A percentile compares a stretch with the other conserved stretches of the same genome.
Evolutionary conservation across 2,329 filamentous ascomycete genomes (phyloP).

Genomic region (Botrytis fabae): DNA sequence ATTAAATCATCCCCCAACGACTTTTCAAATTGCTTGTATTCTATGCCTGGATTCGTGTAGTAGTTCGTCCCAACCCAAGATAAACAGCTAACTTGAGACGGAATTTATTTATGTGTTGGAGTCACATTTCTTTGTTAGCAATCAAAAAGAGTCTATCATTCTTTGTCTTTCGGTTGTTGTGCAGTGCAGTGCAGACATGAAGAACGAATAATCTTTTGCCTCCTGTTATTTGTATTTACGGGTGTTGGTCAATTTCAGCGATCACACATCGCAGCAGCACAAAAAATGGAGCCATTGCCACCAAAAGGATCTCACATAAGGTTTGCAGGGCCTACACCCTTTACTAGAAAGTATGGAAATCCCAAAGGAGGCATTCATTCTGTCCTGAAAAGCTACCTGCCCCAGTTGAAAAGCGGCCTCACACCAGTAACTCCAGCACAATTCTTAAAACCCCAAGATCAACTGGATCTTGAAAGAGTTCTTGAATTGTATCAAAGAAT

Average conservation of each 20-base stretch:
- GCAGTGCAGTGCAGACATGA: not conserved
- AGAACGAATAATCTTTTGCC: not conserved
- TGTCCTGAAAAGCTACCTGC: not conserved
- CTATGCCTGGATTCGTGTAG: too few species aligned
- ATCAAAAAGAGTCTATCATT: not conserved
- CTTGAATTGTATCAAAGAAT: slow-evolving; percentile 6
- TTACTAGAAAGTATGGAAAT: slow-evolving; percentile 8
- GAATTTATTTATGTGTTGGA: not conserved
- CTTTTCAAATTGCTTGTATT: too few species aligned
- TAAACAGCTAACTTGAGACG: not conserved
- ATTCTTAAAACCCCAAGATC: not conserved
- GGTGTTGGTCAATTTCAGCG: not conserved
- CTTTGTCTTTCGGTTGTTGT: not conserved
- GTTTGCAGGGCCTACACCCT: not conserved
- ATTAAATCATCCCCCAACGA: too few species aligned
- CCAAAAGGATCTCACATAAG: not conserved
- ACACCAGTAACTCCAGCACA: slow-evolving; percentile 4
- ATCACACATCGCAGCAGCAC: not conserved
- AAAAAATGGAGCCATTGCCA: not conserved
- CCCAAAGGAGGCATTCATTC: slow-evolving; percentile 9
- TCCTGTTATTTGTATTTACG: too few species aligned
- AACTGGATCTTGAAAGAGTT: not conserved
- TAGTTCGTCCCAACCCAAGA: not conserved
- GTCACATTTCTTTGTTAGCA: not conserved
- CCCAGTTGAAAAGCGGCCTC: slow-evolving; percentile 5